Conservation (phyloP, 2,329 filamentous ascomycete species). For the Scedosporium aurantiacum region DNA sequence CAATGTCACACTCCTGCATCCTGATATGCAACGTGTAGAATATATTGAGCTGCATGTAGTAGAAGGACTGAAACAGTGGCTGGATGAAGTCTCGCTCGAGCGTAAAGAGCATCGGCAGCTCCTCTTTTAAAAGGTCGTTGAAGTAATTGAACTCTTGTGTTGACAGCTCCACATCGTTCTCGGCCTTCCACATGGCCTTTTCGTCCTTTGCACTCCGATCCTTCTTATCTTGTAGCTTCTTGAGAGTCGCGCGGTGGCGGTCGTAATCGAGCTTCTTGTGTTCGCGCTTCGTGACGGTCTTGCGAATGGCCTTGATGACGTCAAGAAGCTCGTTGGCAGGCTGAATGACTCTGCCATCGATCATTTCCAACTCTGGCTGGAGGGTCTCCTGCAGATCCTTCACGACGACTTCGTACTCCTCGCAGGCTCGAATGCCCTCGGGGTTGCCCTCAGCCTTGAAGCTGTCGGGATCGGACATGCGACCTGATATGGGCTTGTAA, state of each 20-base stretch:
- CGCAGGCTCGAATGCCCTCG: slow-evolving; percentile 87
- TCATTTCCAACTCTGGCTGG: slow-evolving; percentile 92
- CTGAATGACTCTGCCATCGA: slow-evolving; percentile 79
- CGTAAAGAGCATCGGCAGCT: slow-evolving; percentile 80
- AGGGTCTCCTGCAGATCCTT: slow-evolving; percentile 81
- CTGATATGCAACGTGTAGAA: slow-evolving; percentile 97
- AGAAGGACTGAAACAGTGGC: slow-evolving; percentile 96
- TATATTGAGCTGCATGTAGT: slow-evolving; percentile 99
- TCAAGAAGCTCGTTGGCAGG: slow-evolving; percentile 89
- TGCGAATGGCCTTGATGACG: slow-evolving; percentile 90
- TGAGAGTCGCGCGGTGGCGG: slow-evolving; percentile 67
- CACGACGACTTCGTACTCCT: slow-evolving; percentile 88
- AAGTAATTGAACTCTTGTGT: slow-evolving; percentile 97
- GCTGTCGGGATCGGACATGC: slow-evolving; percentile 84
- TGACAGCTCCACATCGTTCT: slow-evolving; percentile 79
- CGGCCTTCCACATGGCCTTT: slow-evolving; percentile 91
- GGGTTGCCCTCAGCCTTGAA: slow-evolving; percentile 74
- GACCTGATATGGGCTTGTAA: slow-evolving; percentile 95
- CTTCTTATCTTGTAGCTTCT: slow-evolving; percentile 96
- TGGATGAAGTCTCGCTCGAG: slow-evolving; percentile 93
- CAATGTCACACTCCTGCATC: slow-evolving; percentile 96
- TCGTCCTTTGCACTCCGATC: slow-evolving; percentile 94
- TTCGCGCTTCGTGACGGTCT: slow-evolving; percentile 77
- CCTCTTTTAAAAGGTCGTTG: slow-evolving; percentile 93
- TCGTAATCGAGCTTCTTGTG: slow-evolving; percentile 98